These are phyloP conservation scores for Elongisporangium senticosum DNA, from an alignment of 352 stramenopile species.

Conservation along the genomic window DNA sequence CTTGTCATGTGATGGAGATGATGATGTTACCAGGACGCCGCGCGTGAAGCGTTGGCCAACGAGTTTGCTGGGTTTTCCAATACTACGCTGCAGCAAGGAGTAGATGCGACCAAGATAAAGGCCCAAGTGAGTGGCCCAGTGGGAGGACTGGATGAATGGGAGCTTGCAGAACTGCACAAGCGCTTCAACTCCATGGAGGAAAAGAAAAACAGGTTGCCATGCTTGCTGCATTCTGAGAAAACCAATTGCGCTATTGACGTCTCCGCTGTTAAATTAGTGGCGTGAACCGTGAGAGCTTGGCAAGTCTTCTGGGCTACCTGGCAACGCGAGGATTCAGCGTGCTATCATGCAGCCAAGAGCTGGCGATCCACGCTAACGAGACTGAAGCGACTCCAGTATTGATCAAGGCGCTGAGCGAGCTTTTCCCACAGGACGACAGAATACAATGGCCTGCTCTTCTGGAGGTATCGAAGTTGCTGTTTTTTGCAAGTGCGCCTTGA, in stretches of 20 bases:
- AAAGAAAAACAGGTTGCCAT: constrained; percentile 23
- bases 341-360: neutral
- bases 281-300: constrained; percentile 10
- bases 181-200: constrained; percentile 42
- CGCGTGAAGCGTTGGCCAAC: constrained; percentile 19
- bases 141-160: constrained; percentile 40
- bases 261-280: constrained; percentile 7
- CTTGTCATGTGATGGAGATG: constrained; percentile 1
- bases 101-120: constrained; percentile 9
- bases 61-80: constrained; percentile 39
- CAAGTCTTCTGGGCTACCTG: constrained; percentile 16
- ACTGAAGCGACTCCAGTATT: neutral
- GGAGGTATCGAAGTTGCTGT: constrained; percentile 2
- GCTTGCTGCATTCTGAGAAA: neutral
- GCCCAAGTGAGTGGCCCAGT: constrained; percentile 8
- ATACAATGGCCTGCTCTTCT: constrained; percentile 10
- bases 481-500: neutral
- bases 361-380: neutral
- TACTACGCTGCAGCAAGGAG: constrained; percentile 18
- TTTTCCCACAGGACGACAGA: constrained; percentile 8
- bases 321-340: constrained; percentile 13
- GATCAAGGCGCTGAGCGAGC: neutral
- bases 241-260: neutral
- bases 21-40: constrained; percentile 15
- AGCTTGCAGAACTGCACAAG: constrained; percentile 41